A percentile compares a stretch with the other conserved stretches of the same genome.
Evolutionary conservation across 352 stramenopile species (phyloP).

Genomic region (Thalassiosira sp.): DNA sequence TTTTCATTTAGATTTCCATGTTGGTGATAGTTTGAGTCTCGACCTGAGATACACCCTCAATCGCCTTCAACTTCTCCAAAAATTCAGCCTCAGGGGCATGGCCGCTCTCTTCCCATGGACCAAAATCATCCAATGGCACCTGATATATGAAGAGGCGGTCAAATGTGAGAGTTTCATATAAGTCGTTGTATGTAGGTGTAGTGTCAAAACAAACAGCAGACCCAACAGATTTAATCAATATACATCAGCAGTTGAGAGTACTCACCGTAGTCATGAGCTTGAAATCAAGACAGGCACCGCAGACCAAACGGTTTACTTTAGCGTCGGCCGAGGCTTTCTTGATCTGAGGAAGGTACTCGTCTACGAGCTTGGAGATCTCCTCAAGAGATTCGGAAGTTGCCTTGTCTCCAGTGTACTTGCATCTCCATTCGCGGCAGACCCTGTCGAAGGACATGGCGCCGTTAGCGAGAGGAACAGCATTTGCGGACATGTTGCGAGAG

Average conservation of each 20-base stretch:
- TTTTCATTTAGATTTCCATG: constrained; percentile 58
- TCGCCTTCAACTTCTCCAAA: constrained; percentile 82
- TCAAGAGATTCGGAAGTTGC: constrained; percentile 67
- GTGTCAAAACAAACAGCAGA: no score
- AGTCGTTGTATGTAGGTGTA: no score
- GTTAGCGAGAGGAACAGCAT: constrained; percentile 66
- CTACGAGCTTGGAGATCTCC: constrained; percentile 67
- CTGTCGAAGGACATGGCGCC: constrained; percentile 79
- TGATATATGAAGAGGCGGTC: not conserved
- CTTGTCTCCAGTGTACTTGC: constrained; percentile 81
- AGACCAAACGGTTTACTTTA: constrained; percentile 83
- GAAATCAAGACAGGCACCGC: constrained; percentile 81
- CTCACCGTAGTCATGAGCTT: constrained; percentile 80
- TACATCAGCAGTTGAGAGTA: constrained; percentile 16
- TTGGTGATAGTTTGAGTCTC: constrained; percentile 85
- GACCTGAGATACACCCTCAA: constrained; percentile 80
- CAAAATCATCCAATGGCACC: constrained; percentile 74
- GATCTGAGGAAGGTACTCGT: constrained; percentile 75
- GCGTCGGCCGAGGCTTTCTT: constrained; percentile 60
- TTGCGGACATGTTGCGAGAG: constrained; percentile 36
- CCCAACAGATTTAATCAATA: not conserved
- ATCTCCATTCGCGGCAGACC: constrained; percentile 78
- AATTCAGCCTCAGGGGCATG: constrained; percentile 79
- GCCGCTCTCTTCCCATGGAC: constrained; percentile 74
- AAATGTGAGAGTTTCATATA: no score